These are phyloP conservation scores for Paramecium pentaurelia DNA, from an alignment of 73 alveolate genomes.

Conservation along the genomic window DNA sequence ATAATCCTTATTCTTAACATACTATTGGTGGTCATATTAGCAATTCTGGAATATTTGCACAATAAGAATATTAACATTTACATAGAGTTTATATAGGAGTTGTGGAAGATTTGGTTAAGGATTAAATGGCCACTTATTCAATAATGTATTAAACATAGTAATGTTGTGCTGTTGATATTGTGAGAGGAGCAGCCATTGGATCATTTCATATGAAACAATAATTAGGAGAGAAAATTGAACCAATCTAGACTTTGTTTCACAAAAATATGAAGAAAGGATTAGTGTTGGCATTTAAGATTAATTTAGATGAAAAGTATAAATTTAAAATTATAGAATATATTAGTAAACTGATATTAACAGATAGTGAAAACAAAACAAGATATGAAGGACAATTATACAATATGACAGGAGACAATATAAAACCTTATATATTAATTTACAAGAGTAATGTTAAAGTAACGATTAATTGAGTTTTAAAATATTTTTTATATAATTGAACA, in stretches of 20 bases:
- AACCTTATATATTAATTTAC: not conserved
- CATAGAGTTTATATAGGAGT: slow-evolving; percentile 17
- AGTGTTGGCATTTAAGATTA: not conserved
- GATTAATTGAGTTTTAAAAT: not conserved
- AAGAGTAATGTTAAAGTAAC: slow-evolving; percentile 12
- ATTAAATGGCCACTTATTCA: slow-evolving; percentile 1
- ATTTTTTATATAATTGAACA: not conserved
- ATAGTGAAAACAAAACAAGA: not conserved
- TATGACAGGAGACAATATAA: not conserved
- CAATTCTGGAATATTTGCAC: slow-evolving; percentile 1
- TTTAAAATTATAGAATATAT: not conserved
- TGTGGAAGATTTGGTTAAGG: slow-evolving; percentile 32
- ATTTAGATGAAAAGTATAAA: slow-evolving; percentile 8
- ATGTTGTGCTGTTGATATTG: slow-evolving; percentile 12
- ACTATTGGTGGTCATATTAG: slow-evolving; percentile 38
- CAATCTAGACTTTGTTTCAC: not conserved
- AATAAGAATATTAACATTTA: not conserved
- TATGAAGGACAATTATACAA: slow-evolving; percentile 20
- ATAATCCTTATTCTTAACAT: not conserved
- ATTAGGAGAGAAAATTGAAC: not conserved
- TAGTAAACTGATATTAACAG: not conserved
- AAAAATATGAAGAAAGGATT: not conserved
- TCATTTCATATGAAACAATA: not conserved
- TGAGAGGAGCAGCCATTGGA: slow-evolving; percentile 27
- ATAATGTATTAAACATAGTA: not conserved